Base-by-base conservation (phyloP, 495 filamentous ascomycete genomes). In the Penicillium fimorum region DNA sequence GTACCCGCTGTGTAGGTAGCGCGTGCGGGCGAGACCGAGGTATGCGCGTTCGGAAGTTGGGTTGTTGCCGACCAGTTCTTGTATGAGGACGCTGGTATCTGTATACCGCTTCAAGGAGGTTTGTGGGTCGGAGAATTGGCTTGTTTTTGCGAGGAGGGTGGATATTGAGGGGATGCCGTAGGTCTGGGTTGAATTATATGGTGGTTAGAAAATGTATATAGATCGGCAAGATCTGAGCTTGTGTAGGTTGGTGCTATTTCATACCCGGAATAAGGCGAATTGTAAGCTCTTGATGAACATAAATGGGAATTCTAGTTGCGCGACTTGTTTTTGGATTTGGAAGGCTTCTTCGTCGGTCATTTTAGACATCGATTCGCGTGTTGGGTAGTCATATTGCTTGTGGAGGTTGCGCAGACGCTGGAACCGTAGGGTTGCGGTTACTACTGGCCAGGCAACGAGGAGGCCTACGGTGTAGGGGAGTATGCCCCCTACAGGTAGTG, bases 131-230 rank as follows among this genome's bases (percentile, higher is more conserved):
- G 81, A 77, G 44, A 90, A 79, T 52, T 88, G 79, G 35, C 70
- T 76, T 8, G 85, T 88, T 29, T 76, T 74, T 0, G 79, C 75
- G 18, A 89, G 76, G 0, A 87, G 64, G 29, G 63, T 66, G 5
- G 82, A 84, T 48, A 87, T 87, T 20, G 80, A 76, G 1, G 85
- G 84, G 44, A 89, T 82, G 8, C 82, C 85, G 56, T 89, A 89
- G 13, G 86, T 87, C 80, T 27, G 25, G 25, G 25, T 22, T 27
- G 25, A 27, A 27, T 27, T 27, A 27, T 27, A 27, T 2, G 6
- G 25, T 25, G 9, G 42, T 46, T 45, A 24, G 32, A 43, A 43
- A 6, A 33, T 25, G 18, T 13, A 43, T 24, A 6, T 43, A 9
- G 8, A 35, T 12, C 11, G 47, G 2, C 9, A 5, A 8, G 22